Conservation (phyloP, 805 yeast species). For the Ogataea haglerorum region DNA sequence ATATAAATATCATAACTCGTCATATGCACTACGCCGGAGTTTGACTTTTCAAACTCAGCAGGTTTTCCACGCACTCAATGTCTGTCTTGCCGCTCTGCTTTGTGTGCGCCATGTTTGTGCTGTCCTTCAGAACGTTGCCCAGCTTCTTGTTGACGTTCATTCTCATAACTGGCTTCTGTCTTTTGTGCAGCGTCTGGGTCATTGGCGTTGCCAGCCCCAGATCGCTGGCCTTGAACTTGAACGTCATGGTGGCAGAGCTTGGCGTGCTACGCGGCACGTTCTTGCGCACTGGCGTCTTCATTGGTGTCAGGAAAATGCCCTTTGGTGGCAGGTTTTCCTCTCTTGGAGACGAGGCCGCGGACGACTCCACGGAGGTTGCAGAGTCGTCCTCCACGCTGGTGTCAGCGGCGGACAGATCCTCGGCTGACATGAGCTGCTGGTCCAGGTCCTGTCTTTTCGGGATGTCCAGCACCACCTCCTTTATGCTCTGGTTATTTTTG, state of each 20-base stretch:
- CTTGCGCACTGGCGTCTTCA: conserved; percentile 18
- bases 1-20: background rate
- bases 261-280: conserved; percentile 7
- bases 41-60: conserved; percentile 35
- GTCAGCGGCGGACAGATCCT: conserved; percentile 8
- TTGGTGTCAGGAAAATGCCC: conserved; percentile 25
- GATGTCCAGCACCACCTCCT: conserved; percentile 30
- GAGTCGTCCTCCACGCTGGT: conserved; percentile 8
- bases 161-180: conserved; percentile 33
- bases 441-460: conserved; percentile 27
- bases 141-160: conserved; percentile 17
- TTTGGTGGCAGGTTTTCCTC: conserved; percentile 22
- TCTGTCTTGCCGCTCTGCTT: conserved; percentile 14
- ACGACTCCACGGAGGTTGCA: conserved; percentile 11
- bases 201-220: conserved; percentile 30
- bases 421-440: conserved; percentile 22
- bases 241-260: conserved; percentile 29
- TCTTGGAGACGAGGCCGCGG: conserved; percentile 15
- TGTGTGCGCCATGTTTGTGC: conserved; percentile 20
- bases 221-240: conserved; percentile 35
- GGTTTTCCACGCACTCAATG: conserved; percentile 38
- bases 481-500: conserved; percentile 34
- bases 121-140: conserved; percentile 22
- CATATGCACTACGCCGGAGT: background rate
- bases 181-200: conserved; percentile 20